These are phyloP conservation scores for Knoxdaviesia capensis DNA, from an alignment of 2,329 filamentous ascomycete species.

Conservation along the genomic window DNA sequence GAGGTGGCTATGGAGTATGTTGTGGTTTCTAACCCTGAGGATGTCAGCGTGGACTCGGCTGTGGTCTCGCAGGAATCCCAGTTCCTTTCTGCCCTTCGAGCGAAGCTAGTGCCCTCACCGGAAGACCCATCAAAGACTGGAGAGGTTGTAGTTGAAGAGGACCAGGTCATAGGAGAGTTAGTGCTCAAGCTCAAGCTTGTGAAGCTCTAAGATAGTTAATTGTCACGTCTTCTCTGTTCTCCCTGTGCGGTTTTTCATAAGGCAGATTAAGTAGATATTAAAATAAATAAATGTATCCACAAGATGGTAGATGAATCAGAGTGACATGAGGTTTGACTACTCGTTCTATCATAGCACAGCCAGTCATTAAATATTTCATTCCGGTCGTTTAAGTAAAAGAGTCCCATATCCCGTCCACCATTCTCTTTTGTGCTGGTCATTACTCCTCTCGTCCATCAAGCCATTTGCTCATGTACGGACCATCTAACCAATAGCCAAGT, in stretches of 20 bases:
- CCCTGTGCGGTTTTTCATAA: background rate
- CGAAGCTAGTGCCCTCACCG: constrained; percentile 41
- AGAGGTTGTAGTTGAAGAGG: constrained; percentile 53
- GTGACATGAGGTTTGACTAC: no score
- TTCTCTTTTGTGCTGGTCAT: background rate
- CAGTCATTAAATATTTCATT: no score
- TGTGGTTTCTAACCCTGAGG: constrained; percentile 60
- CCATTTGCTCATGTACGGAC: constrained; percentile 62
- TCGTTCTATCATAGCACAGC: no score
- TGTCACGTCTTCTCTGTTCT: background rate
- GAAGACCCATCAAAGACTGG: constrained; percentile 8
- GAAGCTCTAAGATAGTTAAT: constrained; percentile 32
- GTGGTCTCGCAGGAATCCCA: constrained; percentile 46
- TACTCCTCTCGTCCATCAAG: constrained; percentile 23
- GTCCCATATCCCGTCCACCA: no score
- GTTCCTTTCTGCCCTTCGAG: constrained; percentile 60
- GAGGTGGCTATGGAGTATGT: constrained; percentile 91
- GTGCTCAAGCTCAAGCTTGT: constrained; percentile 59
- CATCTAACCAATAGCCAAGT: constrained; percentile 84
- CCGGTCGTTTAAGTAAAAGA: no score
- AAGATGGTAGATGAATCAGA: no score
- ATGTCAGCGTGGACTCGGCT: constrained; percentile 48
- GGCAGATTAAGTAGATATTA: background rate
- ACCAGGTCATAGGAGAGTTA: constrained; percentile 70
- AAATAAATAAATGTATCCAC: no score